Conservation (phyloP, 805 yeast species). For the Pichia scutulata region DNA sequence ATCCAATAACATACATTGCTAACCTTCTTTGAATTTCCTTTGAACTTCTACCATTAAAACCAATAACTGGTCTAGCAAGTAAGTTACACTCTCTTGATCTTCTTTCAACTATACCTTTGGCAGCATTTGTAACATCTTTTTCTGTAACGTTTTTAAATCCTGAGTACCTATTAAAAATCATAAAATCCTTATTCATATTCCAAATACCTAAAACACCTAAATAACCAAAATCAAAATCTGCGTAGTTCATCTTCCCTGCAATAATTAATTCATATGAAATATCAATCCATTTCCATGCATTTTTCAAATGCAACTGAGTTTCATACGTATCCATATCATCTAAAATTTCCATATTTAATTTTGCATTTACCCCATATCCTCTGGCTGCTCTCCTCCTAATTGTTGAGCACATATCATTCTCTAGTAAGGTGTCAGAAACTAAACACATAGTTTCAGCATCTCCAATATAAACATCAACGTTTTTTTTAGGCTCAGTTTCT, state of each 20-base stretch:
- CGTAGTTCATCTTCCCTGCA: constrained; percentile 59
- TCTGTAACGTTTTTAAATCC: constrained; percentile 28
- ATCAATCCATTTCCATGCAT: constrained; percentile 89
- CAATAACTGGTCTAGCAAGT: constrained; percentile 35
- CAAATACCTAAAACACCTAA: constrained; percentile 88
- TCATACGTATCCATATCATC: constrained; percentile 44
- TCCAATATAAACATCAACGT: constrained; percentile 20
- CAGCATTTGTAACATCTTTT: constrained; percentile 40
- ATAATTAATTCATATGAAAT: constrained; percentile 59
- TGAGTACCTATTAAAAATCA: constrained; percentile 34
- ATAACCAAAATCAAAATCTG: constrained; percentile 71
- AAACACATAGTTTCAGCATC: constrained; percentile 16
- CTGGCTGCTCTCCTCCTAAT: constrained; percentile 64
- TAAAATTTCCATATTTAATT: constrained; percentile 50
- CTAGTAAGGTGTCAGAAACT: constrained; percentile 33
- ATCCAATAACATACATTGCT: constrained; percentile 80
- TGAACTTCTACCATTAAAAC: constrained; percentile 38
- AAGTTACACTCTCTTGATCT: constrained; percentile 38
- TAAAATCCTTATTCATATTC: constrained; percentile 58
- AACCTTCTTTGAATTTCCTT: constrained; percentile 62
- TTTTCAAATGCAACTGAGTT: constrained; percentile 51
- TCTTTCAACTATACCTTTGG: constrained; percentile 40
- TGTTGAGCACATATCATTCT: constrained; percentile 64
- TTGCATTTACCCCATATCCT: constrained; percentile 69
- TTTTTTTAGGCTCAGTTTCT: background rate